Conservation (phyloP, 2,329 filamentous ascomycete genomes). For the Alternaria arbusti region DNA sequence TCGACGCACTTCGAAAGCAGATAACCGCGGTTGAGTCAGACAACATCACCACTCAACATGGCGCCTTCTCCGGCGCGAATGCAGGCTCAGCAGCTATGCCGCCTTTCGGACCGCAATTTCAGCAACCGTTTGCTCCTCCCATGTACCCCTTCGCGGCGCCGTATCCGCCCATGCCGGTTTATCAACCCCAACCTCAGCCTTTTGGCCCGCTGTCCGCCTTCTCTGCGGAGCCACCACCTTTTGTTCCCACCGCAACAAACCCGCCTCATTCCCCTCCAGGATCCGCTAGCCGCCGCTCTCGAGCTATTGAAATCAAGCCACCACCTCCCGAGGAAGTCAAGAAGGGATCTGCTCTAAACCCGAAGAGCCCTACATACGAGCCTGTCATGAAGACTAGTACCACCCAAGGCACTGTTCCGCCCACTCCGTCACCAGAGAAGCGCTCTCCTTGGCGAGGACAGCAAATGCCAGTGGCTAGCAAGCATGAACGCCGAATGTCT, state of each 20-base stretch:
- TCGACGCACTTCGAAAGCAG: conserved; percentile 45
- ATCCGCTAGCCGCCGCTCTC: conserved; percentile 47
- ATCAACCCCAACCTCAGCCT: conserved; percentile 22
- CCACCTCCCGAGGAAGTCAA: conserved; percentile 40
- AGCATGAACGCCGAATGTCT: conserved; percentile 21
- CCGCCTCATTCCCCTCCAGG: conserved; percentile 36
- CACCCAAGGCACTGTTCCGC: conserved; percentile 24
- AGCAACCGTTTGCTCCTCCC: conserved; percentile 30
- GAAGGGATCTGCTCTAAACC: conserved; percentile 44
- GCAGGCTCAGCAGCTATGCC: conserved; percentile 13
- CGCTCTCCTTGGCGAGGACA: conserved; percentile 34
- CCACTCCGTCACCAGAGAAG: conserved; percentile 45
- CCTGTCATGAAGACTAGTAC: conserved; percentile 29
- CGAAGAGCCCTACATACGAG: conserved; percentile 50
- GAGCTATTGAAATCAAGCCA: conserved; percentile 50
- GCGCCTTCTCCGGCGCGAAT: conserved; percentile 15
- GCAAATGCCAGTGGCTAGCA: conserved; percentile 20
- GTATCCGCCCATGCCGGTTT: conserved; percentile 38
- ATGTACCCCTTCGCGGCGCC: conserved; percentile 33
- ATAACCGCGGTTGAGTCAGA: conserved; percentile 38
- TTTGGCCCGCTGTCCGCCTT: conserved; percentile 29
- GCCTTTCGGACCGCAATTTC: conserved; percentile 33
- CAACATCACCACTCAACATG: conserved; percentile 7
- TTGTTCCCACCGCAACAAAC: conserved; percentile 24
- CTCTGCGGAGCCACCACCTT: conserved; percentile 27